Evolutionary conservation across 116 monocot species (phyloP).

Genomic region (Trichopus zeylanicus): DNA sequence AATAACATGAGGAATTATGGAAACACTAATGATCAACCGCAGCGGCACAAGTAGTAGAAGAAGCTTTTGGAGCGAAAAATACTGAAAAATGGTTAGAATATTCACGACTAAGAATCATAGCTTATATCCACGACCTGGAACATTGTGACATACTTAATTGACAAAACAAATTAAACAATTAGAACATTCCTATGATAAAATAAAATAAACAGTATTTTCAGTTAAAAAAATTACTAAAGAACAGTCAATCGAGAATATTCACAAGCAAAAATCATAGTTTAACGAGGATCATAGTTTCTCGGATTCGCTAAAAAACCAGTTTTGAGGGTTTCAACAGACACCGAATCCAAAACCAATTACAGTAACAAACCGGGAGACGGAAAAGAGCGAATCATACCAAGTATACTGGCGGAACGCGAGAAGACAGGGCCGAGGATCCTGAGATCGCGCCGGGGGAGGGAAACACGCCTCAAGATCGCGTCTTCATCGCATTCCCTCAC

Average conservation of each 20-base stretch:
- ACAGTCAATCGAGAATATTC: neutral
- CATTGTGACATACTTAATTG: no score
- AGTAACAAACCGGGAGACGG: neutral
- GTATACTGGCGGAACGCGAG: slow-evolving; percentile 34
- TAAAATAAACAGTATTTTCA: no score
- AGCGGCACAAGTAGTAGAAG: no score
- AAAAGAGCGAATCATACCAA: slow-evolving; percentile 11
- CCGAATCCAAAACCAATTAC: neutral
- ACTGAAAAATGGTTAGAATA: no score
- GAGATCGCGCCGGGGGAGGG: slow-evolving; percentile 28
- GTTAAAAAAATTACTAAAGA: neutral
- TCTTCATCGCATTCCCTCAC: slow-evolving; percentile 27
- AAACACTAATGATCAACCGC: no score
- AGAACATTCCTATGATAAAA: no score
- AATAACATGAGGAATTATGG: no score
- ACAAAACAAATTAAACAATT: no score
- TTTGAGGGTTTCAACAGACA: neutral
- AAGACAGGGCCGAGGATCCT: slow-evolving; percentile 40
- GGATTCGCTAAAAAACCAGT: neutral
- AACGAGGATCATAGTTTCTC: neutral
- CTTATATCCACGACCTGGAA: no score
- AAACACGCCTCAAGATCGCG: slow-evolving; percentile 20
- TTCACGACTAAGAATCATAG: no score
- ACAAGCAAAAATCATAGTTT: neutral
- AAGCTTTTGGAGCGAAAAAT: no score